phyloP scores from a whole-genome alignment of 306 rosid species.

The Fragaria nilgerrensis region DNA sequence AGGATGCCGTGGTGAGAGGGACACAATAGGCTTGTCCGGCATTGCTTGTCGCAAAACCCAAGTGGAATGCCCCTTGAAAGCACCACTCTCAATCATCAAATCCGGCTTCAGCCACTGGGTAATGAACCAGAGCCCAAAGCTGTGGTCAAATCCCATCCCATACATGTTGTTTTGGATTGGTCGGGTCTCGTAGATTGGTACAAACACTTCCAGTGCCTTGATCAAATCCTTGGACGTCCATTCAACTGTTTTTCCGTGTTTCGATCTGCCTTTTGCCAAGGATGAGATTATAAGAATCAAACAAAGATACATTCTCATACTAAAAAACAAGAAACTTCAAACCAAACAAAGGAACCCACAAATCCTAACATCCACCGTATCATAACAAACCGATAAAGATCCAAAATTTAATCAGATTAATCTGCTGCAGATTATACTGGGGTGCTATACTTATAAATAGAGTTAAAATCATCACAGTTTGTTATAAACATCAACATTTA shows the following conservation, averaged over 20 bases:
- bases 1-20: slow-evolving; percentile 93
- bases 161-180: slow-evolving; percentile 84
- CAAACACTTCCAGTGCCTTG: slow-evolving; percentile 82
- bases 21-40: slow-evolving; percentile 73
- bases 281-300: slow-evolving; percentile 65
- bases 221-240: slow-evolving; percentile 94
- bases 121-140: slow-evolving; percentile 99
- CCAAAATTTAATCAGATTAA: neutral
- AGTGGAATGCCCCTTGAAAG: slow-evolving; percentile 98
- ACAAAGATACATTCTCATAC: slow-evolving; percentile 28
- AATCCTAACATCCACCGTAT: neutral
- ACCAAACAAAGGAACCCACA: slow-evolving; percentile 3
- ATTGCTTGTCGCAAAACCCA: slow-evolving; percentile 97
- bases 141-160: slow-evolving; percentile 99
- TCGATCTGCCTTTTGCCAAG: slow-evolving; percentile 99
- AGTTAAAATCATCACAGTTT: no score
- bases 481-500: neutral
- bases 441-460: neutral
- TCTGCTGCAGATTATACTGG: neutral
- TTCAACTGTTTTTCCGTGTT: slow-evolving; percentile 88
- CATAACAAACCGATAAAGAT: neutral
- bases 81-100: slow-evolving; percentile 97
- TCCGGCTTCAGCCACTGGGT: slow-evolving; percentile 88
- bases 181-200: slow-evolving; percentile 83
- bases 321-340: slow-evolving; percentile 16